Conservation (phyloP, 805 yeast species). For the Isabelozyma gotoi region DNA sequence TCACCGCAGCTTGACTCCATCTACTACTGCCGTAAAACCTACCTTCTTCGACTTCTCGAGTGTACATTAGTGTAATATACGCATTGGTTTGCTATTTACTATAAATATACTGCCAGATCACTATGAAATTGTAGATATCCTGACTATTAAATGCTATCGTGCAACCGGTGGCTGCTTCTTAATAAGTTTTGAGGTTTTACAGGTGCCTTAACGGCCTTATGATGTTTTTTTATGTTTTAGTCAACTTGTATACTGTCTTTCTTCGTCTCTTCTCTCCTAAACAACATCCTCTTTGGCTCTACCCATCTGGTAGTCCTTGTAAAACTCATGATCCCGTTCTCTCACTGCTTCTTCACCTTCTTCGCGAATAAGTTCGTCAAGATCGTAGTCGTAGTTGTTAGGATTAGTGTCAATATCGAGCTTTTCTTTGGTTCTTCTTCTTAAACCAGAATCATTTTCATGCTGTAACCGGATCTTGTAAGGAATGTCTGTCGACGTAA, state of each 20-base stretch:
- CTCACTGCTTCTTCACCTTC: conserved; percentile 23
- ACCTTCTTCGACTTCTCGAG: conserved; percentile 13
- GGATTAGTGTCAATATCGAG: conserved; percentile 38
- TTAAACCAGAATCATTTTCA: conserved; percentile 14
- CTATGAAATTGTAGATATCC: no score
- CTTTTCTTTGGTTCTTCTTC: conserved; percentile 32
- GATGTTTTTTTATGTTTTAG: no score
- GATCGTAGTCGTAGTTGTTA: conserved; percentile 42
- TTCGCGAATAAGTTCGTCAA: conserved; percentile 42
- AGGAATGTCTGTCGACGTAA: conserved; percentile 39
- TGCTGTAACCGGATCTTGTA: conserved; percentile 28
- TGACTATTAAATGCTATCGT: no score
- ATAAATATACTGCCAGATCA: no score
- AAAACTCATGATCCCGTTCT: conserved; percentile 3
- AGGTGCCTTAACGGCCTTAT: no score
- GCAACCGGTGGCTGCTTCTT: no score
- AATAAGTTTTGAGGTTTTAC: no score
- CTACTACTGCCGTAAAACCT: conserved; percentile 19
- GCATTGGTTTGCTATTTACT: no score
- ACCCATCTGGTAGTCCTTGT: conserved; percentile 3
- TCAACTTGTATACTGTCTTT: no score
- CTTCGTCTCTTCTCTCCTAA: no score
- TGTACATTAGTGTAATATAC: background rate
- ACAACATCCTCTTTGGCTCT: conserved; percentile 7
- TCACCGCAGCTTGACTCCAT: conserved; percentile 10